These are phyloP conservation scores for Euptelea pleiosperma DNA, from an alignment of 164 flowering plant species.

Conservation along the genomic window DNA sequence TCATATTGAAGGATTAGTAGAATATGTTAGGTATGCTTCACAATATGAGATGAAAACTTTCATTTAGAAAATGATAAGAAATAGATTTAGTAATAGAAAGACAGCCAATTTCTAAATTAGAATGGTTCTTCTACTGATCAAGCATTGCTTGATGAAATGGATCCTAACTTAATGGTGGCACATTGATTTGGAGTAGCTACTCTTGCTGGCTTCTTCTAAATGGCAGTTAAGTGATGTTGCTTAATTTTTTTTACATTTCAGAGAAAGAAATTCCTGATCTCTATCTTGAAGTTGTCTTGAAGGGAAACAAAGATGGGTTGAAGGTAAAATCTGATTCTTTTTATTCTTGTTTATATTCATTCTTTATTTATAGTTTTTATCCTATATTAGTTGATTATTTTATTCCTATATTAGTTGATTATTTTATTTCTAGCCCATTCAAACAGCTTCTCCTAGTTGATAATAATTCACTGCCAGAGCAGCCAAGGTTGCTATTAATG, in stretches of 20 bases:
- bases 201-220: neutral
- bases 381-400: too few species aligned
- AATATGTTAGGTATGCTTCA: too few species aligned
- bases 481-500: too few species aligned
- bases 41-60: too few species aligned
- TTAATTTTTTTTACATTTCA: conserved; percentile 43
- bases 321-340: conserved; percentile 56
- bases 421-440: too few species aligned
- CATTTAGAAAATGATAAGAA: too few species aligned
- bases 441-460: too few species aligned
- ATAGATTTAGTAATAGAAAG: too few species aligned
- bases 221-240: neutral
- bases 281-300: conserved; percentile 84
- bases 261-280: conserved; percentile 95
- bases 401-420: too few species aligned
- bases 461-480: too few species aligned
- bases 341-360: neutral
- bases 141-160: neutral
- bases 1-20: too few species aligned
- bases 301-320: conserved; percentile 95
- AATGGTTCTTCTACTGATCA: too few species aligned
- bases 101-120: neutral
- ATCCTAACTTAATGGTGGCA: neutral
- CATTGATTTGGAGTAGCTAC: conserved; percentile 1
- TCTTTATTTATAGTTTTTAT: neutral